phyloP scores from a whole-genome alignment of 2,329 filamentous ascomycete species.

The Thelonectria blattea region DNA sequence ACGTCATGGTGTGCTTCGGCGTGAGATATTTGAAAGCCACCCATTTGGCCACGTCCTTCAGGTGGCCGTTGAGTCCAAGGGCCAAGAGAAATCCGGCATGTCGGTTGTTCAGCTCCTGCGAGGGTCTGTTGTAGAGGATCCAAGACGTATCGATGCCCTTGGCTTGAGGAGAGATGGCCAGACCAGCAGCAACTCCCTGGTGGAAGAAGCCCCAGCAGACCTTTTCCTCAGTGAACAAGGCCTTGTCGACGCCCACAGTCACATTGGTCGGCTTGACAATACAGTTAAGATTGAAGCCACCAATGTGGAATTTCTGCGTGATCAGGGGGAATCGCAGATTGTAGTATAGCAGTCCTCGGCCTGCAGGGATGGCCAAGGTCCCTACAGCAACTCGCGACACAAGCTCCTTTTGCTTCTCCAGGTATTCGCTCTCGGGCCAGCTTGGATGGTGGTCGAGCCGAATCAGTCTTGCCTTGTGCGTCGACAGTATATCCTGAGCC shows the following conservation, averaged over 20 bases:
- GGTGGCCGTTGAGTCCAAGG: constrained; percentile 89
- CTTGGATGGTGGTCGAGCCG: constrained; percentile 75
- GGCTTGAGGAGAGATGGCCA: constrained; percentile 87
- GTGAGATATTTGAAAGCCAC: constrained; percentile 99
- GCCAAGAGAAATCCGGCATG: constrained; percentile 94
- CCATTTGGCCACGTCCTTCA: constrained; percentile 96
- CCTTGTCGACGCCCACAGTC: constrained; percentile 90
- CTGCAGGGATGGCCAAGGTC: constrained; percentile 86
- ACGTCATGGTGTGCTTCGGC: constrained; percentile 99
- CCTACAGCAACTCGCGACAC: constrained; percentile 86
- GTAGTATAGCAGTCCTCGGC: constrained; percentile 86
- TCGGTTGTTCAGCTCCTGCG: constrained; percentile 86
- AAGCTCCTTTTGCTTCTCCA: constrained; percentile 91
- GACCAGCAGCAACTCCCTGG: constrained; percentile 88
- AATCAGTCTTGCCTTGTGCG: constrained; percentile 79
- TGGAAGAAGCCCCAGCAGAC: constrained; percentile 99
- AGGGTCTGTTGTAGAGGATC: constrained; percentile 97
- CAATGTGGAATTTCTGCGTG: constrained; percentile 88
- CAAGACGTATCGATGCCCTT: constrained; percentile 97
- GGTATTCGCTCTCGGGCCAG: constrained; percentile 84
- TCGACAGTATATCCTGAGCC: constrained; percentile 83
- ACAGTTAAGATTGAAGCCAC: constrained; percentile 90
- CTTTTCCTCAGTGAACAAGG: constrained; percentile 90
- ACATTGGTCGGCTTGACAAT: constrained; percentile 91
- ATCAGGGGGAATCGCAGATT: constrained; percentile 85